phyloP scores from a whole-genome alignment of 495 filamentous ascomycete species.

The Cudoniella acicularis region DNA sequence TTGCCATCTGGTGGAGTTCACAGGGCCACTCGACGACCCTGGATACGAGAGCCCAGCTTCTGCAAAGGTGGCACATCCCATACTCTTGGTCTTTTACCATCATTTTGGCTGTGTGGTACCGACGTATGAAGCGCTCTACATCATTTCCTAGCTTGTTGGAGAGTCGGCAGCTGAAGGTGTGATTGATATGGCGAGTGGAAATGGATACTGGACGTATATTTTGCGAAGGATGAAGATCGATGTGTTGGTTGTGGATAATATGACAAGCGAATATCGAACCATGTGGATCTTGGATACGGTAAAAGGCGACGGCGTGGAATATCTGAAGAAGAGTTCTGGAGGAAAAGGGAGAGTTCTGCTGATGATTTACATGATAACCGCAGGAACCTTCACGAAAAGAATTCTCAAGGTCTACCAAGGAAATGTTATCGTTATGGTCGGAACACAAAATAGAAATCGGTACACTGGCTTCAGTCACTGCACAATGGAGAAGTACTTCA shows the following conservation, averaged over 20 bases:
- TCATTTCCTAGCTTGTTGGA: slow-evolving; percentile 42
- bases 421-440: slow-evolving; percentile 54
- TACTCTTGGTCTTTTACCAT: slow-evolving; percentile 62
- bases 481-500: slow-evolving; percentile 55
- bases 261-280: slow-evolving; percentile 49
- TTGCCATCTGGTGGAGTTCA: slow-evolving; percentile 27
- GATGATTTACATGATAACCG: slow-evolving; percentile 59
- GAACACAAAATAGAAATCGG: slow-evolving; percentile 62
- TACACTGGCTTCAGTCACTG: slow-evolving; percentile 55
- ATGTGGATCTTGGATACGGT: slow-evolving; percentile 58
- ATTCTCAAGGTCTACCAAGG: slow-evolving; percentile 52
- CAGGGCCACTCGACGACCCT: slow-evolving; percentile 9
- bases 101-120: slow-evolving; percentile 63
- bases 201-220: slow-evolving; percentile 62
- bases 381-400: slow-evolving; percentile 48
- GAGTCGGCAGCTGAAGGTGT: slow-evolving; percentile 33
- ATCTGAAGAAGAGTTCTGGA: slow-evolving; percentile 34
- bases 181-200: slow-evolving; percentile 53
- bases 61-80: slow-evolving; percentile 45
- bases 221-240: slow-evolving; percentile 42
- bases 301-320: slow-evolving; percentile 40
- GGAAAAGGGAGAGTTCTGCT: slow-evolving; percentile 46
- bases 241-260: slow-evolving; percentile 48
- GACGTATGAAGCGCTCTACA: slow-evolving; percentile 46
- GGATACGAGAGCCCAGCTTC: slow-evolving; percentile 19